Evolutionary conservation across 108 stramenopile species (phyloP).

Genomic region (Cyclotella baltica): DNA sequence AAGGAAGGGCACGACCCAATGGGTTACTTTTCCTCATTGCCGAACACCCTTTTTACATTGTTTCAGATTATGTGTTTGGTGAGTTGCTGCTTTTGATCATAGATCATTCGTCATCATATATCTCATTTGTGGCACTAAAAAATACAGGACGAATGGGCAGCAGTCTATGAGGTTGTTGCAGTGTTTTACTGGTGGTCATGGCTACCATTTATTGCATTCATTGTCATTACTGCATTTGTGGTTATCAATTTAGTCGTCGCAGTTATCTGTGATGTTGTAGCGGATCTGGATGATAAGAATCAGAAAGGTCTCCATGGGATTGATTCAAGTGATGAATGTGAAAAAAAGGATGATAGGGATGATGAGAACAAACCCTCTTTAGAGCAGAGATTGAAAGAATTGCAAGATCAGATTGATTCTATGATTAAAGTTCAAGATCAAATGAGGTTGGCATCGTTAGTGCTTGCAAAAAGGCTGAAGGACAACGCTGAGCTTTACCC

Average conservation of each 20-base stretch:
- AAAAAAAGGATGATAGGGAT: background rate
- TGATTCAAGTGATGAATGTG: constrained; percentile 1
- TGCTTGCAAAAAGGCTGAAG: background rate
- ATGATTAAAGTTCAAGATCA: constrained; percentile 17
- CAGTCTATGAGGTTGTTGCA: background rate
- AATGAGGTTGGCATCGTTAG: constrained; percentile 8
- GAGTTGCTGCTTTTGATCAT: constrained; percentile 7
- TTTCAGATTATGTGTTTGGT: constrained; percentile 82
- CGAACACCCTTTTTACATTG: constrained; percentile 64
- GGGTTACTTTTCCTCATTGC: constrained; percentile 62
- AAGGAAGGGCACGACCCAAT: constrained; percentile 8
- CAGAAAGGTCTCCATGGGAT: constrained; percentile 8
- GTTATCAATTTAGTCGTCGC: constrained; percentile 53
- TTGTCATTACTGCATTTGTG: constrained; percentile 42
- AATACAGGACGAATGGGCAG: constrained; percentile 8
- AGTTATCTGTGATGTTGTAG: constrained; percentile 53
- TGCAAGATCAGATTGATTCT: constrained; percentile 12
- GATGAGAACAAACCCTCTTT: background rate
- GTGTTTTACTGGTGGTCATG: constrained; percentile 49
- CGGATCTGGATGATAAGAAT: constrained; percentile 7
- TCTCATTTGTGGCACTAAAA: background rate
- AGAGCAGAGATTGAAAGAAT: constrained; percentile 13
- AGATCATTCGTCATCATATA: background rate
- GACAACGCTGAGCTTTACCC: background rate
- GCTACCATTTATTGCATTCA: constrained; percentile 36